Evolutionary conservation across 2,329 filamentous ascomycete genomes (phyloP).

Genomic region (Aspergillus fijiensis): DNA sequence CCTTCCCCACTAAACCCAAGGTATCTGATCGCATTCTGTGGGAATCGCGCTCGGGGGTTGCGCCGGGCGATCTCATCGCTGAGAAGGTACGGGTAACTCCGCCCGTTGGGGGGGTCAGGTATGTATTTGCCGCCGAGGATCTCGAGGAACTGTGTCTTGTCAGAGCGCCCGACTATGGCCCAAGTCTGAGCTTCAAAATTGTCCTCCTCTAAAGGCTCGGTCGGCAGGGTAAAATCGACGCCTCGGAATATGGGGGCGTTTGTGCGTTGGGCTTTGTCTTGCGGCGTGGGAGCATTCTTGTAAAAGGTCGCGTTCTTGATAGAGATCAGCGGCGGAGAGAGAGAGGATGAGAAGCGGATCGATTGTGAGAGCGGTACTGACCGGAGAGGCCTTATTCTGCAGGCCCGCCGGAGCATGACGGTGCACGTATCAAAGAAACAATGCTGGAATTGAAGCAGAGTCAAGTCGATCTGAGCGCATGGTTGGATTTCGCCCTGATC

Average conservation of each 20-base stretch:
- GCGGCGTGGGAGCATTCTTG: constrained; percentile 64
- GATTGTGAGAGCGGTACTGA: constrained; percentile 11
- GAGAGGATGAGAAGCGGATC: constrained; percentile 19
- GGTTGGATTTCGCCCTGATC: neutral
- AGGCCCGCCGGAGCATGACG: constrained; percentile 29
- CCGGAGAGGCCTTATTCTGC: constrained; percentile 17
- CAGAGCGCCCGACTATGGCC: constrained; percentile 78
- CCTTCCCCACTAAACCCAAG: constrained; percentile 84
- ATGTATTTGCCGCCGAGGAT: constrained; percentile 73
- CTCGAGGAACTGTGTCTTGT: constrained; percentile 80
- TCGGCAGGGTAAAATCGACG: constrained; percentile 67
- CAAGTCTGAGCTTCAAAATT: constrained; percentile 59
- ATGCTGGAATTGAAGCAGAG: neutral
- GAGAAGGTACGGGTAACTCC: constrained; percentile 76
- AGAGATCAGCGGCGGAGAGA: constrained; percentile 59
- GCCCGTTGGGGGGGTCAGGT: constrained; percentile 70
- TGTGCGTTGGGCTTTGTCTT: constrained; percentile 44
- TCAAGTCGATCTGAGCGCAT: neutral
- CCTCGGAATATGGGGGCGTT: constrained; percentile 74
- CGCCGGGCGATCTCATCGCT: constrained; percentile 57
- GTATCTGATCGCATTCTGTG: constrained; percentile 73
- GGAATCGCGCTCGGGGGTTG: constrained; percentile 54
- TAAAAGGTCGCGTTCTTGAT: constrained; percentile 84
- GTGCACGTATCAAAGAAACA: neutral
- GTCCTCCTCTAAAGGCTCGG: constrained; percentile 6